Conservation (phyloP, 2,329 filamentous ascomycete genomes). For the Fusarium sp. region DNA sequence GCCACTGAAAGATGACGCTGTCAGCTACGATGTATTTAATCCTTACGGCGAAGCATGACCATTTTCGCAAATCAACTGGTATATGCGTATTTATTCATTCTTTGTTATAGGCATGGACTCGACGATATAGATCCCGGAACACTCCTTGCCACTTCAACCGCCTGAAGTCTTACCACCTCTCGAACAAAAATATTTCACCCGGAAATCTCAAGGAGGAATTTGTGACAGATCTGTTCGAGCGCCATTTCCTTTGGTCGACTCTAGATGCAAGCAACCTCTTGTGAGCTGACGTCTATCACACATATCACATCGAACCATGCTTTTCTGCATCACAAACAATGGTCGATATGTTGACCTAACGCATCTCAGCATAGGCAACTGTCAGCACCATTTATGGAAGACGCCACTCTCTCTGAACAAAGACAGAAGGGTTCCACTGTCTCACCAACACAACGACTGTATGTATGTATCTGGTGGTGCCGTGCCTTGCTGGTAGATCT, state of each 20-base stretch:
- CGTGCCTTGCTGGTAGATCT: constrained; percentile 3
- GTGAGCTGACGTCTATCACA: constrained; percentile 16
- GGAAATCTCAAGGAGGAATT: not conserved
- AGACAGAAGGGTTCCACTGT: not conserved
- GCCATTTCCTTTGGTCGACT: not conserved
- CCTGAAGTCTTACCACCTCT: not conserved
- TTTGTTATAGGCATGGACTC: constrained; percentile 12
- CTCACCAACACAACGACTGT: not conserved
- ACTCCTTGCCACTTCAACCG: not conserved
- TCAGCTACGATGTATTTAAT: constrained; percentile 18
- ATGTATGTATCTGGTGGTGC: not conserved
- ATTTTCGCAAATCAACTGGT: constrained; percentile 2
- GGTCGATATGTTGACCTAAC: not conserved
- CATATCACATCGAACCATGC: constrained; percentile 13
- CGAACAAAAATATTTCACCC: not conserved
- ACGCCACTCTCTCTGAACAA: not conserved
- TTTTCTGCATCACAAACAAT: not conserved
- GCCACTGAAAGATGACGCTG: not conserved
- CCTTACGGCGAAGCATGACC: not conserved
- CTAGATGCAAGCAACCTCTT: not conserved
- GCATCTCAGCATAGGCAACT: not conserved
- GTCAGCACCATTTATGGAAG: not conserved
- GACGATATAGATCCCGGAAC: constrained; percentile 4
- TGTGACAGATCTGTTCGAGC: constrained; percentile 22
- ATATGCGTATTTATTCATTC: constrained; percentile 1